Percentiles rank a stretch among this genome's conserved stretches.
Conservation (phyloP, 805 yeast genomes). For the Sugiyamaella marilandica region DNA sequence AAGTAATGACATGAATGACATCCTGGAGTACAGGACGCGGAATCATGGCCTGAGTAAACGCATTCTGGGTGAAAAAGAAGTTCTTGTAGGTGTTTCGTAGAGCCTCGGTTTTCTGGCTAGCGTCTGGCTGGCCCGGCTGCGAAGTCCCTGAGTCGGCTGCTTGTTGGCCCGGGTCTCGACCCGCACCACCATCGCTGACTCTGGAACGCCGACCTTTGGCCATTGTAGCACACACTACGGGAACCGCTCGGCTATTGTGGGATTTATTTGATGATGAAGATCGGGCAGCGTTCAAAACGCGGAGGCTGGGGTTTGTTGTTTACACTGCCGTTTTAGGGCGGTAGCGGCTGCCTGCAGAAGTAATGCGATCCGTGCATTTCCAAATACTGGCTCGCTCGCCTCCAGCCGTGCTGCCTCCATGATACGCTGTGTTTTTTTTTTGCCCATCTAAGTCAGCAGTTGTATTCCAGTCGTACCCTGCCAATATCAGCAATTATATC, state of each 20-base stretch:
- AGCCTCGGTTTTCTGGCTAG: slow-evolving; percentile 1
- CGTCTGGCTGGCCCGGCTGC: background rate
- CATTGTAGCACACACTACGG: background rate
- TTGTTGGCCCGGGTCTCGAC: background rate
- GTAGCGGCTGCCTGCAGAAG: background rate
- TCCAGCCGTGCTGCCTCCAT: too few relatives aligned
- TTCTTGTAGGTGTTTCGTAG: slow-evolving; percentile 11
- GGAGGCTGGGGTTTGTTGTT: slow-evolving; percentile 3
- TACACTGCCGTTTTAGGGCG: background rate
- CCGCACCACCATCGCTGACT: background rate
- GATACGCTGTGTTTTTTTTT: too few relatives aligned
- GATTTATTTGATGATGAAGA: background rate
- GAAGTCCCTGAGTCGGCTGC: background rate
- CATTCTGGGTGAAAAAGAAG: slow-evolving; percentile 25
- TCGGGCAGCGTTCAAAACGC: background rate
- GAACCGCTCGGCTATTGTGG: background rate
- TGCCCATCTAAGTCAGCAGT: too few relatives aligned
- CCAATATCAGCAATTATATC: too few relatives aligned
- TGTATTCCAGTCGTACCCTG: too few relatives aligned
- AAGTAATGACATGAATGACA: slow-evolving; percentile 64
- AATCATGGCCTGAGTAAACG: slow-evolving; percentile 18
- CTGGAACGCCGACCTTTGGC: slow-evolving; percentile 1
- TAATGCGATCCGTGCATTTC: background rate
- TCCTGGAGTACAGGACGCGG: slow-evolving; percentile 45
- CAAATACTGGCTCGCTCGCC: too few relatives aligned